Evolutionary conservation across 2,329 filamentous ascomycete genomes (phyloP).

Genomic region (Ilyonectria destructans): DNA sequence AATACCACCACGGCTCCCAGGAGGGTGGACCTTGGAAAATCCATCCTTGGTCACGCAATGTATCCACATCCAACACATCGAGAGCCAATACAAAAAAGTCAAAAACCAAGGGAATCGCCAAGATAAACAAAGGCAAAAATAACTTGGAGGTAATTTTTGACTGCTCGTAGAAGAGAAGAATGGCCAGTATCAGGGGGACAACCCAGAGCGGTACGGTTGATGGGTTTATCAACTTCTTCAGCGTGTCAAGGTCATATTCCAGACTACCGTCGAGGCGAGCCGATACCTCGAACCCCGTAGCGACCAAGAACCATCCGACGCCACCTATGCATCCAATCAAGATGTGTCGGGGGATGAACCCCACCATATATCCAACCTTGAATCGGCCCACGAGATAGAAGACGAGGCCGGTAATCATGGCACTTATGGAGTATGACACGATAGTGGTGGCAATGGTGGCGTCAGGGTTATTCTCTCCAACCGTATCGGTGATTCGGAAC

Average conservation of each 20-base stretch:
- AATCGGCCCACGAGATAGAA: conserved; percentile 94
- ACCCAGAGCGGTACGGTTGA: conserved; percentile 89
- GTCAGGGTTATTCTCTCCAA: conserved; percentile 86
- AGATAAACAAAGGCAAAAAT: conserved; percentile 89
- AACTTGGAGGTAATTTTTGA: conserved; percentile 85
- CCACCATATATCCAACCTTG: conserved; percentile 91
- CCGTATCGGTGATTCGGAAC: conserved; percentile 82
- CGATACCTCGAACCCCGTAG: conserved; percentile 94
- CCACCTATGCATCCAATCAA: conserved; percentile 88
- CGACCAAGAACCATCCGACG: conserved; percentile 77
- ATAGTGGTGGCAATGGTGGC: conserved; percentile 96
- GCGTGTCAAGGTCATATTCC: conserved; percentile 83
- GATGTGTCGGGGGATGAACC: conserved; percentile 97
- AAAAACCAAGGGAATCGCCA: conserved; percentile 82
- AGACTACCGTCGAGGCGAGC: conserved; percentile 89
- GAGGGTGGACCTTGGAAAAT: conserved; percentile 88
- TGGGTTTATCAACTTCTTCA: conserved; percentile 80
- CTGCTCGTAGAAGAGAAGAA: conserved; percentile 83
- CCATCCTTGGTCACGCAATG: conserved; percentile 67
- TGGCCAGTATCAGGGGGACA: conserved; percentile 82
- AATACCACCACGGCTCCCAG: conserved; percentile 93
- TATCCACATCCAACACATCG: conserved; percentile 76
- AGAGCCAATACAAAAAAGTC: conserved; percentile 83
- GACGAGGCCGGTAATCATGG: conserved; percentile 89
- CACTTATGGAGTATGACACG: conserved; percentile 90